phyloP scores from a whole-genome alignment of 1,284 basidiomycete species.

The Trametes pubescens region DNA sequence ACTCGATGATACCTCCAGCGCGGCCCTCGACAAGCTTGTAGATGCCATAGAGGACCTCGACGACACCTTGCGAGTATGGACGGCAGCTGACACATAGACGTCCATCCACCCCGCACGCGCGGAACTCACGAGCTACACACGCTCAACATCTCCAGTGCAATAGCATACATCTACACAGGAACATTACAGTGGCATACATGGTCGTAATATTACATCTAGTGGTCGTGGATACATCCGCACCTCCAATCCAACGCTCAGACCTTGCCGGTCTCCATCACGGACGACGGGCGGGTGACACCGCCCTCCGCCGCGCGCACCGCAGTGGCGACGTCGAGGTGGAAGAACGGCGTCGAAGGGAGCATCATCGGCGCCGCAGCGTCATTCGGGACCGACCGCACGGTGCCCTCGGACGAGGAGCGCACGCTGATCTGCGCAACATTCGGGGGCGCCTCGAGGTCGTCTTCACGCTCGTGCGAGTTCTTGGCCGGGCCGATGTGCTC shows the following conservation, averaged over 20 bases:
- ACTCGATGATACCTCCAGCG: slow-evolving; percentile 50
- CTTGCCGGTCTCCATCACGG: slow-evolving; percentile 22
- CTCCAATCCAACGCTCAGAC: neutral
- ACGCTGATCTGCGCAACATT: slow-evolving; percentile 10
- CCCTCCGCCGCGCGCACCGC: slow-evolving; percentile 77
- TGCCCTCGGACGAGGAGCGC: slow-evolving; percentile 36
- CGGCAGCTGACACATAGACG: slow-evolving; percentile 49
- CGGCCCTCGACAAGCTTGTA: slow-evolving; percentile 56
- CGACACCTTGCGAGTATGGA: slow-evolving; percentile 72
- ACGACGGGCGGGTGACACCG: slow-evolving; percentile 27
- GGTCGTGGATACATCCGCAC: neutral
- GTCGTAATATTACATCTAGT: slow-evolving; percentile 25
- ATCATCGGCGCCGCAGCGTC: slow-evolving; percentile 42
- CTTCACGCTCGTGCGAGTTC: slow-evolving; percentile 16
- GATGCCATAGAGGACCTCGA: slow-evolving; percentile 67
- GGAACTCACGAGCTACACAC: neutral
- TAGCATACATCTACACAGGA: slow-evolving; percentile 1
- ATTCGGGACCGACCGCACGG: slow-evolving; percentile 33
- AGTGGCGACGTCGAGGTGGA: slow-evolving; percentile 82
- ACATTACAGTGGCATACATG: slow-evolving; percentile 26
- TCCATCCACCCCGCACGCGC: neutral
- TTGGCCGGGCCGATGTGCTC: slow-evolving; percentile 30
- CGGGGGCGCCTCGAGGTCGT: slow-evolving; percentile 26
- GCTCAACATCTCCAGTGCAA: too few species aligned
- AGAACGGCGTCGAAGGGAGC: slow-evolving; percentile 75